Evolutionary conservation across 2,329 filamentous ascomycete species (phyloP).

Genomic region (Colletotrichum sp.): DNA sequence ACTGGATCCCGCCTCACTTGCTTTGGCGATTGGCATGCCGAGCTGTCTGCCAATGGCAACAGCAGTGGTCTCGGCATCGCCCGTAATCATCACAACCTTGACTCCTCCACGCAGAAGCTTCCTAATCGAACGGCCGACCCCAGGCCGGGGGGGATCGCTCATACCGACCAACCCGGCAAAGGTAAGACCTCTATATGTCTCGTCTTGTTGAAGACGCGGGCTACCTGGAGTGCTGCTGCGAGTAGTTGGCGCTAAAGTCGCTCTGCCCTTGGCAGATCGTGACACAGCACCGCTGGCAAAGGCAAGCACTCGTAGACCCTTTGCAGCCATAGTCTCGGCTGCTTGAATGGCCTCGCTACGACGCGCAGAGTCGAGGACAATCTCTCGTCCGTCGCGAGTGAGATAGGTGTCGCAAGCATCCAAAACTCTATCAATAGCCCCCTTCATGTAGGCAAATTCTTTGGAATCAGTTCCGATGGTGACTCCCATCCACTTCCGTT

Average conservation of each 20-base stretch:
- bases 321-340: conserved; percentile 84
- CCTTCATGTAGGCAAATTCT: conserved; percentile 94
- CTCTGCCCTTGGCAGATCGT: conserved; percentile 47
- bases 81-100: conserved; percentile 98
- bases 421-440: conserved; percentile 86
- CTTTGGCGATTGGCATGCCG: conserved; percentile 81
- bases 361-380: conserved; percentile 79
- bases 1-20: conserved; percentile 55
- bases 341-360: conserved; percentile 78
- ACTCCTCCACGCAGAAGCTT: conserved; percentile 93
- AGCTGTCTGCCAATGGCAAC: conserved; percentile 92
- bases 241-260: conserved; percentile 35
- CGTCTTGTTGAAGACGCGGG: conserved; percentile 42
- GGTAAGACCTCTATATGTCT: conserved; percentile 80
- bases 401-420: conserved; percentile 90
- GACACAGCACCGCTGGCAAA: conserved; percentile 84
- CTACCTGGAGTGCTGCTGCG: conserved; percentile 60
- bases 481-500: conserved; percentile 99
- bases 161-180: conserved; percentile 96
- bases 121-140: conserved; percentile 87
- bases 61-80: conserved; percentile 93
- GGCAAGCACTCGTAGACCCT: conserved; percentile 87
- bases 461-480: conserved; percentile 72
- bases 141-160: conserved; percentile 93
- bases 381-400: conserved; percentile 82